Conservation (phyloP, 208 protist genomes). For the Trypanosoma avium region DNA sequence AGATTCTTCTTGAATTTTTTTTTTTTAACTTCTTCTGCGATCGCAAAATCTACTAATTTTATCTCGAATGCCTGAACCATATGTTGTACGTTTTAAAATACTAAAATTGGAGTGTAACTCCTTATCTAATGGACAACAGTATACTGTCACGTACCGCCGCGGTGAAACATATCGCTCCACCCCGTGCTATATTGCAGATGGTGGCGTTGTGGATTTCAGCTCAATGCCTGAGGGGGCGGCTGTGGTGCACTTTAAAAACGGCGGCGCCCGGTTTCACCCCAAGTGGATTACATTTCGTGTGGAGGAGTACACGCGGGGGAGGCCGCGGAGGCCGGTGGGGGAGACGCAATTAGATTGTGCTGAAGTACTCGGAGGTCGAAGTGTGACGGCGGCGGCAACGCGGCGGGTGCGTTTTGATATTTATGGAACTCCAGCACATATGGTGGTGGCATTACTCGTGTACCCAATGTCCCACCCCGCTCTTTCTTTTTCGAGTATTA, state of each 20-base stretch:
- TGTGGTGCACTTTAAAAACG: slow-evolving; percentile 77
- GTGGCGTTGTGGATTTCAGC: slow-evolving; percentile 71
- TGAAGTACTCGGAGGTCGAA: slow-evolving; percentile 34
- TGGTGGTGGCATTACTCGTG: slow-evolving; percentile 67
- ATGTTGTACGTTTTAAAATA: slow-evolving; percentile 83
- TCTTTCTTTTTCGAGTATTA: slow-evolving; percentile 63
- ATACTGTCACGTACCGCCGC: slow-evolving; percentile 77
- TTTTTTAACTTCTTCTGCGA: background rate
- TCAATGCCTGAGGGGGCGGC: slow-evolving; percentile 81
- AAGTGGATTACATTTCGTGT: slow-evolving; percentile 85
- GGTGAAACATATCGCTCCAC: slow-evolving; percentile 71
- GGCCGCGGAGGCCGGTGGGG: slow-evolving; percentile 60
- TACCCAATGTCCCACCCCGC: slow-evolving; percentile 60
- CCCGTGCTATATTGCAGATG: slow-evolving; percentile 63
- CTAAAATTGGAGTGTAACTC: slow-evolving; percentile 57
- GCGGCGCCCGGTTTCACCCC: slow-evolving; percentile 53
- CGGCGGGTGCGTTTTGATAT: slow-evolving; percentile 47
- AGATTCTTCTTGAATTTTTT: background rate
- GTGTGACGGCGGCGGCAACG: slow-evolving; percentile 35
- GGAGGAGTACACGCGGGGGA: slow-evolving; percentile 76
- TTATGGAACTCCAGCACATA: slow-evolving; percentile 60
- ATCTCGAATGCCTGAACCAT: slow-evolving; percentile 43
- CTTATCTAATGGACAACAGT: slow-evolving; percentile 71
- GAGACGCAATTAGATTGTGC: slow-evolving; percentile 76
- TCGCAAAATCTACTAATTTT: slow-evolving; percentile 9